Percentiles rank a stretch among this genome's conserved stretches.
phyloP scores from a whole-genome alignment of 2,329 filamentous ascomycete genomes.

The Calonectria multiphialidica region DNA sequence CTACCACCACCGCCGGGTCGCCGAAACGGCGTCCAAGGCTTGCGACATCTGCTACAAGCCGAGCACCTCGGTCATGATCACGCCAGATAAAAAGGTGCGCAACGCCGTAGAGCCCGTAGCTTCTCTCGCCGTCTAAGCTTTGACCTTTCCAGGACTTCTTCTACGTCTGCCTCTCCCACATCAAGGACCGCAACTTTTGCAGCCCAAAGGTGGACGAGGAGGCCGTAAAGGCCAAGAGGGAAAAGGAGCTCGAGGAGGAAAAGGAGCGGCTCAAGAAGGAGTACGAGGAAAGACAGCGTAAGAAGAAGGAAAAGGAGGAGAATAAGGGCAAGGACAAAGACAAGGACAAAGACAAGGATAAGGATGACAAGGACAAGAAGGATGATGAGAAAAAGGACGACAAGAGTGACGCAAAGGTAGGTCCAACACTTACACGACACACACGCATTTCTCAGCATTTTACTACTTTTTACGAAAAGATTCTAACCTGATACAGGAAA shows the following conservation, averaged over 20 bases:
- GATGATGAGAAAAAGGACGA: slow-evolving; percentile 44
- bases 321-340: slow-evolving; percentile 60
- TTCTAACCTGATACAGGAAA: slow-evolving; percentile 22
- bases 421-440: not conserved
- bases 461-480: not conserved
- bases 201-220: slow-evolving; percentile 78
- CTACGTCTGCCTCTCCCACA: slow-evolving; percentile 86
- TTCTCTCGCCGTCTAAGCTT: slow-evolving; percentile 15
- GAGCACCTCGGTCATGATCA: slow-evolving; percentile 87
- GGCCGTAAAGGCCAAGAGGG: slow-evolving; percentile 68
- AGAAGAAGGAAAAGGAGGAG: slow-evolving; percentile 74
- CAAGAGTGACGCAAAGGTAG: slow-evolving; percentile 43
- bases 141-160: slow-evolving; percentile 78
- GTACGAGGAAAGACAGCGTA: slow-evolving; percentile 80
- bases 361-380: slow-evolving; percentile 45
- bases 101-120: not conserved
- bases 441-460: not conserved
- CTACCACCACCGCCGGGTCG: slow-evolving; percentile 88
- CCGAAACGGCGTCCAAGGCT: slow-evolving; percentile 83
- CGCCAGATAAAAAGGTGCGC: slow-evolving; percentile 85
- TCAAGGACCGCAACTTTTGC: slow-evolving; percentile 87
- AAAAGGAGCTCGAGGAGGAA: slow-evolving; percentile 75
- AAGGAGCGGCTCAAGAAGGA: slow-evolving; percentile 77
- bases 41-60: slow-evolving; percentile 95
- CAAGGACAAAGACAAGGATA: slow-evolving; percentile 57